Evolutionary conservation across 1,284 basidiomycete species (phyloP).

Genomic region (Cryptococcus maquisensis): DNA sequence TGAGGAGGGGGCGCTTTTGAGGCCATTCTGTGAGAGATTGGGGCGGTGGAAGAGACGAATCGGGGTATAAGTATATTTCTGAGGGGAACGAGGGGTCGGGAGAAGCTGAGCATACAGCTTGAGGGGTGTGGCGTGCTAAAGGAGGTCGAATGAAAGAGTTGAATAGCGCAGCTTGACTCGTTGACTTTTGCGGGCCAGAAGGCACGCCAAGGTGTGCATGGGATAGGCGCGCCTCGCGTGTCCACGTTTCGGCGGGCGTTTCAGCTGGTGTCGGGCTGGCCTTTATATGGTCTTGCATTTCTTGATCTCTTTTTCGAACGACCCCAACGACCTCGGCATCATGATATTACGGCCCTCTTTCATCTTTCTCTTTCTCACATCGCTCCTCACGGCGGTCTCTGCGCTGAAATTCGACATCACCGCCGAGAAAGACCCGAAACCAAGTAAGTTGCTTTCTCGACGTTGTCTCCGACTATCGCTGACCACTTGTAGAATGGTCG

Average conservation of each 20-base stretch:
- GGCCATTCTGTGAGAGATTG: slow-evolving; percentile 3
- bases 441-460: slow-evolving; percentile 51
- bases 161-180: too few species aligned
- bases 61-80: too few species aligned
- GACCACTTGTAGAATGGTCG: slow-evolving; percentile 36
- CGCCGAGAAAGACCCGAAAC: slow-evolving; percentile 63
- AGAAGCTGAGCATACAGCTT: not conserved
- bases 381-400: slow-evolving; percentile 19
- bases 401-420: slow-evolving; percentile 80
- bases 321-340: not conserved
- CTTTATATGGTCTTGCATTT: too few species aligned
- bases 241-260: too few species aligned
- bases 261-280: too few species aligned
- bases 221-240: too few species aligned
- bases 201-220: too few species aligned
- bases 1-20: slow-evolving; percentile 36
- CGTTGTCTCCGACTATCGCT: not conserved
- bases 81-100: not conserved
- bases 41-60: not conserved
- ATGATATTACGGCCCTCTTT: slow-evolving; percentile 8
- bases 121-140: too few species aligned
- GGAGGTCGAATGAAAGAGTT: too few species aligned
- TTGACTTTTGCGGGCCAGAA: too few species aligned
- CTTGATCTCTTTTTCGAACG: too few species aligned
- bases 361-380: slow-evolving; percentile 16